Base-by-base conservation (phyloP, 192 early-diverging fungal genomes). In the Podila verticillata region DNA sequence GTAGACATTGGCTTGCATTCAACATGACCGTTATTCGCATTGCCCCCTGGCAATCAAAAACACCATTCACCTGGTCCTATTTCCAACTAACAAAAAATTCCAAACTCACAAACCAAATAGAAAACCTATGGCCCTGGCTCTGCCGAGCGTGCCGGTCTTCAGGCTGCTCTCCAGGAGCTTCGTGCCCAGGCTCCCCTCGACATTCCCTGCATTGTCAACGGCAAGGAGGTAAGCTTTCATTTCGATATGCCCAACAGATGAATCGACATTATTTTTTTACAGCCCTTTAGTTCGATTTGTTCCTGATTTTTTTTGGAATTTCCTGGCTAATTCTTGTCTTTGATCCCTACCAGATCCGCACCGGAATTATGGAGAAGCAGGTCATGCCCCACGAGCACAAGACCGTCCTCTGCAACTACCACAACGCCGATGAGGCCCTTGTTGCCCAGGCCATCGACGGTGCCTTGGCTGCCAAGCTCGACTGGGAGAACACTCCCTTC, bases 401-500 rank as follows among this genome's bases (percentile, higher is more conserved):
- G 57, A 88, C 88, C 34, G 89, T 91, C 30, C 83, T 99, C 60
- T 92, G 91, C 80, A 91, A 89, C 56, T 97, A 92, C 89, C 92
- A 95, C 84, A 92, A 95, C 73, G 95, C 95, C 47, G 92, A 93
- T 63, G 72, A 87, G 54, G 81, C 88, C 58, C 84, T 91, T 65
- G 85, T 96, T 35, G 81, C 90, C 58, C 84, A 91, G 82, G 97
- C 97, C 34, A 98, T 99, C 71, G 90, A 93, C 65, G 93, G 91
- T 60, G 94, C 96, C 19, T 85, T 97, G 63, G 85, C 75, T 24
- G 96, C 94, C 63, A 95, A 96, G 85, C 83, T 87, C 63, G 87
- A 85, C 48, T 99, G 97, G 97, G 97, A 97, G 84, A 85, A 90
- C 61, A 91, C 97, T 88, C 95, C 95, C 28, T 93, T 97, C 85